Percentiles rank a stretch among this genome's conserved stretches.
phyloP scores from a whole-genome alignment of 2,329 filamentous ascomycete species.

The Metarhizium humberi region DNA sequence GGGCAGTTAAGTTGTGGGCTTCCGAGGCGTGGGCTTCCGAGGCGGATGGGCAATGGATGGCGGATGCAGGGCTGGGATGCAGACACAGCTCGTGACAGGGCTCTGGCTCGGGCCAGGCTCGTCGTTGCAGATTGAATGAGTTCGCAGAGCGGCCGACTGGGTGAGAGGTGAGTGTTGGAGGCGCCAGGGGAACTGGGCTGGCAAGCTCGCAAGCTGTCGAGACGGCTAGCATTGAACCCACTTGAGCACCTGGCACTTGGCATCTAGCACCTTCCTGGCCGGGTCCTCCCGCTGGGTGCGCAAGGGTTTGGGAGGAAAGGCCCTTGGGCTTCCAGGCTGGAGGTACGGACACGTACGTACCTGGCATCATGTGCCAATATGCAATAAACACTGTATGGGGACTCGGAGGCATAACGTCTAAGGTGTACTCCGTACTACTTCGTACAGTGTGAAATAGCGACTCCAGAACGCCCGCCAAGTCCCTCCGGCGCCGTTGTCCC shows the following conservation, averaged over 20 bases:
- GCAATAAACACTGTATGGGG: too few relatives aligned
- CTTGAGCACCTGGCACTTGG: background rate
- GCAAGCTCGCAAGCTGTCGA: background rate
- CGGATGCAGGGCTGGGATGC: background rate
- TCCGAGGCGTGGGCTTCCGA: background rate
- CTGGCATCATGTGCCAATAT: background rate
- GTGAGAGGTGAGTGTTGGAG: too few relatives aligned
- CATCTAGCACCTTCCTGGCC: background rate
- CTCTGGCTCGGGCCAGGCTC: background rate
- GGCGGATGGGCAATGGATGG: background rate
- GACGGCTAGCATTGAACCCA: background rate
- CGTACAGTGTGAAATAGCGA: background rate
- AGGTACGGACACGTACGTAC: background rate
- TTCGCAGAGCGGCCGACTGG: background rate
- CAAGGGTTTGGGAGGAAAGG: background rate
- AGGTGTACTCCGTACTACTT: too few relatives aligned
- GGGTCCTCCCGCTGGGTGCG: constrained; percentile 6
- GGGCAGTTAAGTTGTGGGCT: background rate
- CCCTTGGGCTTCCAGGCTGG: too few relatives aligned
- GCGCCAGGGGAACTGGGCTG: background rate
- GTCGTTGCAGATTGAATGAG: background rate
- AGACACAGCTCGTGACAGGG: constrained; percentile 1
- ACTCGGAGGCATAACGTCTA: background rate
- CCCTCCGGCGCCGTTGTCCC: background rate
- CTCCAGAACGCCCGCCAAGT: background rate